Base-by-base conservation (phyloP, 1,284 basidiomycete genomes). In the Tilletiaria anomala region DNA sequence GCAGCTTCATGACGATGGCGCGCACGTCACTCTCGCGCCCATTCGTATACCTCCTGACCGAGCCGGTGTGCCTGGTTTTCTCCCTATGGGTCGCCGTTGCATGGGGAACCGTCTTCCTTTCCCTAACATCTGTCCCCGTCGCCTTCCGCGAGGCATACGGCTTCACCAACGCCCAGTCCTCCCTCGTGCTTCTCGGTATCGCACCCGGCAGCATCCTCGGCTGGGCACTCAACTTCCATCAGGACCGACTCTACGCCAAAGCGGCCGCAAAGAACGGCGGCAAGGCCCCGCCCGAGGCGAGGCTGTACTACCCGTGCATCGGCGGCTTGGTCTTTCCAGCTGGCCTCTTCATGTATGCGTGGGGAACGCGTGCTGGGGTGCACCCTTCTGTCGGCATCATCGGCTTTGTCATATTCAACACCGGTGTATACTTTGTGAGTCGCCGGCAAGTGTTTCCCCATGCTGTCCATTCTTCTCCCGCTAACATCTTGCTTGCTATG, bases 221-320 rank as follows among this genome's bases (percentile, higher is more conserved):
- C 0, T 79, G 80, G 31, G 54, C 80, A 18, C 77, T 78, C 32
- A 80, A 84, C 65, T 44, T 64, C 37, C 44, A 67, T 59, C 57
- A 60, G 32, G 57, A 57, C 15, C 43, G 48, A 32, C 43, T 58
- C 12, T 60, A 58, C 23, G 51, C 48, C 1, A 37, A 42, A 11
- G 31, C 49, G 2, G 48, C 37, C n/a, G 8, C 45, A 16, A 45
- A 20, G 18, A 51, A 63, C 1, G 57, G 62, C 0, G 70, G 70
- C 5, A 58, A 63, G 19, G 68, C 71, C 0, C 56, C 62, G 0
- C 71, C 72, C 3, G 72, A 73, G 54, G 70, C 69, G 4, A 48
- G 72, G 4, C 59, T 73, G 6, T 72, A 72, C 53, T 54, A 47
- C 19, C 38, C 53, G 4, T 45, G 49, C 8, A 44, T 48, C 2